phyloP scores from a whole-genome alignment of 495 filamentous ascomycete genomes.

The Lepidopterella palustris region DNA sequence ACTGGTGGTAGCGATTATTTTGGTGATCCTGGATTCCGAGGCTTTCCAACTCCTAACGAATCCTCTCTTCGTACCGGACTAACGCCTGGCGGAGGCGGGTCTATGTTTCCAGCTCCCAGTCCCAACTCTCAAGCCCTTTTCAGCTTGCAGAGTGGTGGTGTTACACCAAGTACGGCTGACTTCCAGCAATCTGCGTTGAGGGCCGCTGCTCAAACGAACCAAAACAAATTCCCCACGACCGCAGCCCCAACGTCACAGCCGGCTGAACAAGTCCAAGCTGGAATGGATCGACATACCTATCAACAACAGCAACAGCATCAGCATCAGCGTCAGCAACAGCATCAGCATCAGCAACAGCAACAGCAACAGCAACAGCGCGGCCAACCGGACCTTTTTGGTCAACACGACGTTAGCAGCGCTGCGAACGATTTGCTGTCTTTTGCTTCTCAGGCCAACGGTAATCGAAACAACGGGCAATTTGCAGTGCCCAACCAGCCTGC shows the following conservation, averaged over 20 bases:
- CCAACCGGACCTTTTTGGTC: slow-evolving; percentile 56
- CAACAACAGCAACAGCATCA: slow-evolving; percentile 38
- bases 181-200: slow-evolving; percentile 89
- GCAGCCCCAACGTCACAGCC: slow-evolving; percentile 49
- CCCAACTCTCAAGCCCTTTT: slow-evolving; percentile 79
- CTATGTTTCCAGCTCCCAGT: slow-evolving; percentile 92
- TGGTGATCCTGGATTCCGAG: slow-evolving; percentile 64
- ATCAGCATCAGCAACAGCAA: slow-evolving; percentile 47
- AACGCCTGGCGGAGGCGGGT: slow-evolving; percentile 91
- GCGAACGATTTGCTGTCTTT: slow-evolving; percentile 92
- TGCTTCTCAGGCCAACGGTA: slow-evolving; percentile 57
- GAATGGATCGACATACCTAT: slow-evolving; percentile 42
- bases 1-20: slow-evolving; percentile 70
- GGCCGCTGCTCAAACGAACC: slow-evolving; percentile 52
- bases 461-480: slow-evolving; percentile 50
- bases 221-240: slow-evolving; percentile 37
- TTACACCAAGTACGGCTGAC: slow-evolving; percentile 84
- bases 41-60: slow-evolving; percentile 96
- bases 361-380: slow-evolving; percentile 41
- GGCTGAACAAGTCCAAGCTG: slow-evolving; percentile 25
- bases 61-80: slow-evolving; percentile 86
- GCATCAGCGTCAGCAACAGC: slow-evolving; percentile 42
- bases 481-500: slow-evolving; percentile 47
- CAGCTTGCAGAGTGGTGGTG: slow-evolving; percentile 69
- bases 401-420: slow-evolving; percentile 87